phyloP scores from a whole-genome alignment of 495 filamentous ascomycete genomes.

The Articulospora tetracladia region DNA sequence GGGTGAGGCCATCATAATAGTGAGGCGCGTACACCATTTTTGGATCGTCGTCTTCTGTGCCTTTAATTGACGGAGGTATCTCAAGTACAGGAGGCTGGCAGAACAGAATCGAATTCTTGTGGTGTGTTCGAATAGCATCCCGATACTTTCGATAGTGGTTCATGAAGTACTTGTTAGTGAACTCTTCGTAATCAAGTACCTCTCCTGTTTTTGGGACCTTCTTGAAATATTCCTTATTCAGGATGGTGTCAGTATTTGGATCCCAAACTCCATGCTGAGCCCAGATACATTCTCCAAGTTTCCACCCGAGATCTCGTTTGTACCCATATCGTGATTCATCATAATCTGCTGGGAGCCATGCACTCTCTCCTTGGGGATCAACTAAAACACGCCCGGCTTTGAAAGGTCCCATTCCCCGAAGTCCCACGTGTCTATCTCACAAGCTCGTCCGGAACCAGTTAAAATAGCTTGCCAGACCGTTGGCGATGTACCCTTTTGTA shows the following conservation, averaged over 20 bases:
- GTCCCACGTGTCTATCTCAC: slow-evolving; percentile 86
- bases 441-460: slow-evolving; percentile 82
- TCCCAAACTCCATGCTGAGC: slow-evolving; percentile 98
- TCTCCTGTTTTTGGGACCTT: slow-evolving; percentile 68
- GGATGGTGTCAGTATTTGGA: slow-evolving; percentile 66
- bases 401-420: slow-evolving; percentile 92
- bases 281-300: slow-evolving; percentile 90
- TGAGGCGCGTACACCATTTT: slow-evolving; percentile 91
- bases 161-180: slow-evolving; percentile 88
- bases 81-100: slow-evolving; percentile 92
- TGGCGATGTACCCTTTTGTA: slow-evolving; percentile 90
- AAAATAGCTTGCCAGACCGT: slow-evolving; percentile 94
- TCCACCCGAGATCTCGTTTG: slow-evolving; percentile 85
- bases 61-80: slow-evolving; percentile 83
- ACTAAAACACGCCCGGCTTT: slow-evolving; percentile 79
- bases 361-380: slow-evolving; percentile 80
- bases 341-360: slow-evolving; percentile 77
- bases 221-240: slow-evolving; percentile 85
- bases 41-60: slow-evolving; percentile 81
- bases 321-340: slow-evolving; percentile 88
- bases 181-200: slow-evolving; percentile 71
- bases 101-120: slow-evolving; percentile 80
- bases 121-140: slow-evolving; percentile 67
- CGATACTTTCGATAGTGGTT: slow-evolving; percentile 73
- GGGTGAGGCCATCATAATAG: slow-evolving; percentile 93